Conservation (phyloP, 1,284 basidiomycete genomes). For the Leccinum fallax region DNA sequence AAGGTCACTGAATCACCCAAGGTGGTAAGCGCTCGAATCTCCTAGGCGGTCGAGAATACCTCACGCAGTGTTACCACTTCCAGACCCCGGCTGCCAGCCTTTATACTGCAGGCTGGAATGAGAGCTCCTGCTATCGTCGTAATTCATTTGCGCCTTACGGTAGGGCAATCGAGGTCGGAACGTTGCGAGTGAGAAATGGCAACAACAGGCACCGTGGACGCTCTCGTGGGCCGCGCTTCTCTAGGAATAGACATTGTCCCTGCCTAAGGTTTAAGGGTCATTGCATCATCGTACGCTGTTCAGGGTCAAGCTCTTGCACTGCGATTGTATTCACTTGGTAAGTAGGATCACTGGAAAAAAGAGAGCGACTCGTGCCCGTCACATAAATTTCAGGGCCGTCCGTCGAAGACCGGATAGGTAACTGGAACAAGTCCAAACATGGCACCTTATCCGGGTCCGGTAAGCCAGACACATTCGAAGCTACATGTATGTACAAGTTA, state of each 20-base stretch:
- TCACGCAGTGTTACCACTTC: constrained; percentile 6
- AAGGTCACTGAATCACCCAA: constrained; percentile 2
- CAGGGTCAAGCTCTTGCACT: not conserved
- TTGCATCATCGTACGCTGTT: not conserved
- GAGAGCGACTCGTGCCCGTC: not conserved
- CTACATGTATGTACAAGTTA: constrained; percentile 13
- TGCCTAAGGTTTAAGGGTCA: not conserved
- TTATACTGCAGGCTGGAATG: not conserved
- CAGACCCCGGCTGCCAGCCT: not conserved
- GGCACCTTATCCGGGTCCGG: not conserved
- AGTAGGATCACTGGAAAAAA: not conserved
- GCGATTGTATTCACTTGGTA: not conserved
- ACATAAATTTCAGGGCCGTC: not conserved
- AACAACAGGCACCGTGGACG: not conserved
- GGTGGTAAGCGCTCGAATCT: constrained; percentile 1
- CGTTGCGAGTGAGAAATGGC: not conserved
- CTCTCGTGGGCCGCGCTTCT: not conserved
- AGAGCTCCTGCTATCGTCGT: constrained; percentile 1
- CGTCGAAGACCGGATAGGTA: not conserved
- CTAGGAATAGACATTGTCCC: not conserved
- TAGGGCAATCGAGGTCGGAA: not conserved
- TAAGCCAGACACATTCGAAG: not conserved
- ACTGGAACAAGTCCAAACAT: not conserved
- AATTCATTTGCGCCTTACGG: constrained; percentile 14
- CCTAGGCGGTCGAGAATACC: not conserved